Conservation (phyloP, 768 basidiomycete species). For the Mycena haematopus region DNA sequence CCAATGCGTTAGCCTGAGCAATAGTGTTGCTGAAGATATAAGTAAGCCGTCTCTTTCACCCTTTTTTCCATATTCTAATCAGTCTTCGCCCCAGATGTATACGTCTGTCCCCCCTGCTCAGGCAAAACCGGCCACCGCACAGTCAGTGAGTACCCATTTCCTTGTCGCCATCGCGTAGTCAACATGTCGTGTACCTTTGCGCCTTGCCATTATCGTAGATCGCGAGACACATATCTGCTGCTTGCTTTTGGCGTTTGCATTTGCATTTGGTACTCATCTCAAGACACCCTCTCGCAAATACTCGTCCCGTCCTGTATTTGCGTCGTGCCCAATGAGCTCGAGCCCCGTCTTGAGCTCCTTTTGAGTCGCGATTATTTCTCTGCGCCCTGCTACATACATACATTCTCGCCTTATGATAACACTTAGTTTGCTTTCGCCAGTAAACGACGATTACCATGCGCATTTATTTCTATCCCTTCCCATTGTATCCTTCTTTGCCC, state of each 20-base stretch:
- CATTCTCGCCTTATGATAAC: background rate
- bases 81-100: constrained; percentile 21
- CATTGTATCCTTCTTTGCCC: constrained; percentile 21
- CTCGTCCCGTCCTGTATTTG: constrained; percentile 7
- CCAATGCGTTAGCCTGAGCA: constrained; percentile 68
- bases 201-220: constrained; percentile 22
- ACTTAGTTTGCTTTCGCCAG: background rate
- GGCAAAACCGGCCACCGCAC: constrained; percentile 66
- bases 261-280: constrained; percentile 35
- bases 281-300: constrained; percentile 37
- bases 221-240: constrained; percentile 28
- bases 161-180: constrained; percentile 33
- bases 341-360: constrained; percentile 21
- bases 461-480: background rate
- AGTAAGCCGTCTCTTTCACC: constrained; percentile 55
- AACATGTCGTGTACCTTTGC: constrained; percentile 26
- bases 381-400: constrained; percentile 1
- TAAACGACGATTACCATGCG: constrained; percentile 9
- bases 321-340: constrained; percentile 21
- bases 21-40: constrained; percentile 76
- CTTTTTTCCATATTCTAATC: background rate
- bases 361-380: constrained; percentile 23
- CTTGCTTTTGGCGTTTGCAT: constrained; percentile 35
- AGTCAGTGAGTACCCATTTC: constrained; percentile 74
- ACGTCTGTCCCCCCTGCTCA: constrained; percentile 59